phyloP scores from a whole-genome alignment of 352 stramenopile genomes.

The Phytopythium vexans region DNA sequence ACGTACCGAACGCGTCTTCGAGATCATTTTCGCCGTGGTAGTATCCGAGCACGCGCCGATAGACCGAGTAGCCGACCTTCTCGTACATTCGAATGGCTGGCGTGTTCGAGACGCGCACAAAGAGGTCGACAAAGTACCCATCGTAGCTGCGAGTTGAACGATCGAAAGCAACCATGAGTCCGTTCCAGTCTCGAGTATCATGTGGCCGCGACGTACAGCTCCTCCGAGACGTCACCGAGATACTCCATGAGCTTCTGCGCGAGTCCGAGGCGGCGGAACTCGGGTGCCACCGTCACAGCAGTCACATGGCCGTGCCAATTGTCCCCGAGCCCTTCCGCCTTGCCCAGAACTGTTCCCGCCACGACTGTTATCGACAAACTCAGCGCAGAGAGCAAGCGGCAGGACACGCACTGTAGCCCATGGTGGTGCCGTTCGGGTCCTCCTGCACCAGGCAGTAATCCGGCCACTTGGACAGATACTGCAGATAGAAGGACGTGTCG shows the following conservation, averaged over 20 bases:
- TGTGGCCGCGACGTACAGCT: constrained; percentile 34
- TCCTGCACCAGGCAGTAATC: constrained; percentile 96
- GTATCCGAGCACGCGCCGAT: constrained; percentile 91
- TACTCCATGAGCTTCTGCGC: constrained; percentile 94
- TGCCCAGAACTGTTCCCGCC: constrained; percentile 87
- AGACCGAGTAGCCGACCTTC: constrained; percentile 91
- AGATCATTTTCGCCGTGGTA: constrained; percentile 82
- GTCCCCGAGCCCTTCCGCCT: constrained; percentile 92
- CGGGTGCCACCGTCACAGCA: constrained; percentile 95
- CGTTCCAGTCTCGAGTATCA: background rate
- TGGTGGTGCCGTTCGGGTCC: constrained; percentile 90
- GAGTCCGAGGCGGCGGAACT: constrained; percentile 92
- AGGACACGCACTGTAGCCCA: constrained; percentile 87
- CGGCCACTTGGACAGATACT: constrained; percentile 97
- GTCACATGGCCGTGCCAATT: constrained; percentile 98
- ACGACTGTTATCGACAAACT: no score
- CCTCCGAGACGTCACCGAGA: constrained; percentile 84
- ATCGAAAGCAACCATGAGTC: no score
- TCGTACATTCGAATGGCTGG: constrained; percentile 93
- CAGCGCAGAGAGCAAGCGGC: no score
- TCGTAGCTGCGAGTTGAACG: constrained; percentile 44
- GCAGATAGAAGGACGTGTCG: constrained; percentile 97
- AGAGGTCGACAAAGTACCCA: constrained; percentile 99
- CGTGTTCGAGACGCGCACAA: constrained; percentile 95
- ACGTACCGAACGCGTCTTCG: constrained; percentile 88